Base-by-base conservation (phyloP, 805 yeast genomes). In the Suhomyces pyralidae region DNA sequence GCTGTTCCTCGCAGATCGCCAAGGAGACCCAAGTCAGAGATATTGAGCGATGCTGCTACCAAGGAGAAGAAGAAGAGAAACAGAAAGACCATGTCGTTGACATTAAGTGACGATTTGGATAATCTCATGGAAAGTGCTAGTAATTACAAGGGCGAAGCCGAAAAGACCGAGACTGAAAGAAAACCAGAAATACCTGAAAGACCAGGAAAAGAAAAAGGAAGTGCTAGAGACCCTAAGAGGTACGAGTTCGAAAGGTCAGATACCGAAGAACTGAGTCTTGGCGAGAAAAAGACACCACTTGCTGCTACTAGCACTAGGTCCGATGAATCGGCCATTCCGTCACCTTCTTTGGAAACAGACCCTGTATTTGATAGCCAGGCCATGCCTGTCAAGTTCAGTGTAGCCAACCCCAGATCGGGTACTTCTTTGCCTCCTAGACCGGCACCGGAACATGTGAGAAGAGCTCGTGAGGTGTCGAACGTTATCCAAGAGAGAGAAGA, bases 1-100 rank as follows among this genome's bases (percentile, higher is more conserved):
- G 61, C 74, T 3, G 61, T 75, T 2, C 79, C 79, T 2, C 69
- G 76, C 1, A 63, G 79, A 49, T 73, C 76, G 36, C 63, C 63
- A 6, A 61, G 70, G 45, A 59, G 79, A 52, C 79, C 79, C 6
- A 65, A 65, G 25, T 69, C 74, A 53, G 71, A 58, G 48, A 42
- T 51, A 14, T 6, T 30, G n/a, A 20, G 15, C 20, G 42, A 24
- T 22, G n/a, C 25, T 25, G 20, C 14, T 46, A 19, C 48, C 53
- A 24, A 22, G 19, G 28, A 20, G 24, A 46, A 32, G 44, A 43
- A 47, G 7, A 38, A 45, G 12, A 51, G 40, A 34, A 51, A 48
- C 24, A 34, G 49, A 24, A 48, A 48, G 40, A 45, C 24, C n/a
- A 43, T 42, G 36, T 68, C 74, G 6, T 55, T 70, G 42, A 63